Conservation (phyloP, 2,329 filamentous ascomycete genomes). For the Pyricularia grisea region DNA sequence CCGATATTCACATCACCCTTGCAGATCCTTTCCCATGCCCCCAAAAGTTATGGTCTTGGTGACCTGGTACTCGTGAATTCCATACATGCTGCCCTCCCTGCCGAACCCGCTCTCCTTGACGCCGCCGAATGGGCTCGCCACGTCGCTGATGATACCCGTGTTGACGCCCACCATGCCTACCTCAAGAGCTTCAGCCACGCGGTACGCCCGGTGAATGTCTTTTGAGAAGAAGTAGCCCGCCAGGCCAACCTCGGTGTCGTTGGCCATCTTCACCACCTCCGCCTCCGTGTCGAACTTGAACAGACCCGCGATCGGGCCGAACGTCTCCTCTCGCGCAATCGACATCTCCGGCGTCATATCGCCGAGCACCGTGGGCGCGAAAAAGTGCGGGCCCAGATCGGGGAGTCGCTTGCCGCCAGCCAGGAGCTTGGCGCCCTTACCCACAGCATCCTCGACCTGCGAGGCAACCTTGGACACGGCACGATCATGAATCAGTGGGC, state of each 20-base stretch:
- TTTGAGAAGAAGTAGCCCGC: conserved; percentile 88
- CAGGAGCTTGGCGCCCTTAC: conserved; percentile 67
- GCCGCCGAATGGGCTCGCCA: conserved; percentile 60
- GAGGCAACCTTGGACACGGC: conserved; percentile 70
- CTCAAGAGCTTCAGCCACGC: conserved; percentile 62
- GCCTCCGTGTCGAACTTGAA: conserved; percentile 85
- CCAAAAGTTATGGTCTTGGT: conserved; percentile 59
- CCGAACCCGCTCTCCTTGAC: conserved; percentile 79
- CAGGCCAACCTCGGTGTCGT: conserved; percentile 73
- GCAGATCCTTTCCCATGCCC: conserved; percentile 45
- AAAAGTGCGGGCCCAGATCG: conserved; percentile 77
- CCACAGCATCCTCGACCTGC: conserved; percentile 70
- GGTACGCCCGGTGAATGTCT: conserved; percentile 48
- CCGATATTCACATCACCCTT: conserved; percentile 22
- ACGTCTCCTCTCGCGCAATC: conserved; percentile 82
- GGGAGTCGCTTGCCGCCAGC: conserved; percentile 66
- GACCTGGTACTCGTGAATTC: conserved; percentile 65
- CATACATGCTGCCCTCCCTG: conserved; percentile 67
- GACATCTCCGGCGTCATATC: conserved; percentile 82
- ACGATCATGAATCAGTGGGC: conserved; percentile 76
- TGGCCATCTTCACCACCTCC: conserved; percentile 79
- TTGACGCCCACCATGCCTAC: conserved; percentile 86
- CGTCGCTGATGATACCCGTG: conserved; percentile 56
- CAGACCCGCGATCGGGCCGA: conserved; percentile 84
- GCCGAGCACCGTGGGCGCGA: conserved; percentile 78